A percentile compares a stretch with the other conserved stretches of the same genome.
phyloP scores from a whole-genome alignment of 2,329 filamentous ascomycete genomes.

The Colletotrichum echinochloae region DNA sequence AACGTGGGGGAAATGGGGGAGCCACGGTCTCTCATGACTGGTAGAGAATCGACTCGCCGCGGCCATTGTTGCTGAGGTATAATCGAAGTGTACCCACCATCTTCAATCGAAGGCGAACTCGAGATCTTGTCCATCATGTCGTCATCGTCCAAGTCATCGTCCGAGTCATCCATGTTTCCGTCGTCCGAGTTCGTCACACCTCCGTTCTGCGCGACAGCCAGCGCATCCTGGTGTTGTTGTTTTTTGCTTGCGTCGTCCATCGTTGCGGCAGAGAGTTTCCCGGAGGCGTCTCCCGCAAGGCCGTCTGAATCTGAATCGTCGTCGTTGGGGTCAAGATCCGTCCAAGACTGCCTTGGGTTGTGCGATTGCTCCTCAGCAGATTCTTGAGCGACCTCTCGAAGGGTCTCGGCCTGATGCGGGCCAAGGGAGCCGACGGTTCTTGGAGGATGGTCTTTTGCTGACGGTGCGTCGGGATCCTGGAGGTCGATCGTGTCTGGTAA shows the following conservation, averaged over 20 bases:
- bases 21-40: constrained; percentile 47
- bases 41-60: constrained; percentile 58
- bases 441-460: constrained; percentile 82
- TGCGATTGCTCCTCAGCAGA: constrained; percentile 77
- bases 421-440: constrained; percentile 58
- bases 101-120: constrained; percentile 97
- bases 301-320: constrained; percentile 61
- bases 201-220: constrained; percentile 73
- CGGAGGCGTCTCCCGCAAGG: constrained; percentile 54
- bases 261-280: constrained; percentile 51
- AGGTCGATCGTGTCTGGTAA: constrained; percentile 89
- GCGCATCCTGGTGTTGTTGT: constrained; percentile 52
- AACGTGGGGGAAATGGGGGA: constrained; percentile 48
- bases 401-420: constrained; percentile 86
- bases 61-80: constrained; percentile 56
- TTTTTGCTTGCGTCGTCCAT: constrained; percentile 47
- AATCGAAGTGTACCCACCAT: constrained; percentile 82
- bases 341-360: constrained; percentile 71
- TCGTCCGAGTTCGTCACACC: constrained; percentile 65
- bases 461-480: constrained; percentile 84
- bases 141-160: constrained; percentile 83
- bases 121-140: constrained; percentile 99
- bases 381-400: constrained; percentile 84
- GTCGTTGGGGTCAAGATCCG: constrained; percentile 53
- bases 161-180: constrained; percentile 74